Conservation (phyloP, 1,139 yeast genomes). For the Williopsis jadinii region DNA sequence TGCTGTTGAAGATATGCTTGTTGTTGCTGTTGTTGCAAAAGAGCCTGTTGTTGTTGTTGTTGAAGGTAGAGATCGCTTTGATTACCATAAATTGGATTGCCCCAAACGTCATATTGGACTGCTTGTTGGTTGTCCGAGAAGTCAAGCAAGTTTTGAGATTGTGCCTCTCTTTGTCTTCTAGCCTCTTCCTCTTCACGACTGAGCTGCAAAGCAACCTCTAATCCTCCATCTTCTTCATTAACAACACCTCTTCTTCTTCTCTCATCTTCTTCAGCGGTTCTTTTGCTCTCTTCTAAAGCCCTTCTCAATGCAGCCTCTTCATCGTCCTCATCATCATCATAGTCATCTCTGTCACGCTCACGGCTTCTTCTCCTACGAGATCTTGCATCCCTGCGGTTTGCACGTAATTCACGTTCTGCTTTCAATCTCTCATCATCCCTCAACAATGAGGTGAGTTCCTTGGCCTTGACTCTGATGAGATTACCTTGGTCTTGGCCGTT, state of each 20-base stretch:
- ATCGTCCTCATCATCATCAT: constrained; percentile 23
- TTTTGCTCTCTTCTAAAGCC: constrained; percentile 76
- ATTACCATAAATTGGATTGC: constrained; percentile 52
- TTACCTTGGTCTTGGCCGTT: constrained; percentile 82
- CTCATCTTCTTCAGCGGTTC: constrained; percentile 86
- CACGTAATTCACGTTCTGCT: constrained; percentile 56
- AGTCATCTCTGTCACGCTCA: constrained; percentile 18
- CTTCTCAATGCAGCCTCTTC: constrained; percentile 77
- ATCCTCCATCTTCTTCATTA: constrained; percentile 55
- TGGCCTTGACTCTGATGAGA: constrained; percentile 84
- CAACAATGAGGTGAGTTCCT: constrained; percentile 73
- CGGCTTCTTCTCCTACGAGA: constrained; percentile 23
- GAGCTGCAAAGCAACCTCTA: constrained; percentile 74
- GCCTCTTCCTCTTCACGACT: constrained; percentile 86
- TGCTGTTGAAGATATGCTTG: constrained; percentile 4
- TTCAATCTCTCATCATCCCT: constrained; percentile 79
- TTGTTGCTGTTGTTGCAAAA: constrained; percentile 14
- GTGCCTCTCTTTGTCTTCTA: constrained; percentile 44
- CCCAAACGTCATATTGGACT: constrained; percentile 61
- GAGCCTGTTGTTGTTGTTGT: constrained; percentile 19
- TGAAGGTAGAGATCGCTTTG: constrained; percentile 22
- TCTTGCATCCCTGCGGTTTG: constrained; percentile 25
- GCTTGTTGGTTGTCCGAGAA: constrained; percentile 40
- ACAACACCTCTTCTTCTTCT: constrained; percentile 42
- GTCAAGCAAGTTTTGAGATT: constrained; percentile 47